Percentiles rank a stretch among this genome's conserved stretches.
phyloP scores from a whole-genome alignment of 176 grass and related monocot genomes.

The Musa troglodytarum region DNA sequence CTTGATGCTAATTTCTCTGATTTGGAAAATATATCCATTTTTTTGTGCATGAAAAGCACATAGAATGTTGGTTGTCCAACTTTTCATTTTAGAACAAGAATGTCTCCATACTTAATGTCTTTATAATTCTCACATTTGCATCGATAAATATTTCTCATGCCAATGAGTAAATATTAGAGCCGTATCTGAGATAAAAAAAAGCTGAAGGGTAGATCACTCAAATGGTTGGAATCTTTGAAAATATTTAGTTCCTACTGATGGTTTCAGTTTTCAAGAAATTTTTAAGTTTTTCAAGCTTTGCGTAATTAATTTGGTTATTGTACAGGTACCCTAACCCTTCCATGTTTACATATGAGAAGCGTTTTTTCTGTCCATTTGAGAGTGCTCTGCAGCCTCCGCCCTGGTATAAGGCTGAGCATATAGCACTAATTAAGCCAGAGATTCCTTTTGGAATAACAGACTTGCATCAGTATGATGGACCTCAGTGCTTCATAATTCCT shows the following conservation, averaged over 20 bases:
- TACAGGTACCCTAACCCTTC: constrained; percentile 92
- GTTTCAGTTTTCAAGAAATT: not conserved
- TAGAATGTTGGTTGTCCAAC: too few species aligned
- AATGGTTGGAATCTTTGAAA: not conserved
- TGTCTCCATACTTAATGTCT: not conserved
- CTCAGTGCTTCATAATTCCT: constrained; percentile 92
- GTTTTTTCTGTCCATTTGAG: constrained; percentile 91
- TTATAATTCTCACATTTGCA: too few species aligned
- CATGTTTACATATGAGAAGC: constrained; percentile 76
- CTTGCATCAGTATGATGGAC: constrained; percentile 54
- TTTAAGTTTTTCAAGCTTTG: not conserved
- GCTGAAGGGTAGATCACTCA: not conserved
- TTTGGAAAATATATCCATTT: too few species aligned
- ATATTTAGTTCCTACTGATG: not conserved
- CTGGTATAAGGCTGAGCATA: constrained; percentile 20
- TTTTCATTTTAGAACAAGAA: not conserved
- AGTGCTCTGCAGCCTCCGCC: constrained; percentile 27
- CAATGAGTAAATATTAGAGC: not conserved
- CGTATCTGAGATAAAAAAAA: not conserved
- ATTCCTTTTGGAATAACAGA: constrained; percentile 31
- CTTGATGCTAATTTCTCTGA: too few species aligned
- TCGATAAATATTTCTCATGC: not conserved
- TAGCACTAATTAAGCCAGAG: constrained; percentile 22
- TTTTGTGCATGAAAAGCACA: too few species aligned
- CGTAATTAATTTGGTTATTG: constrained; percentile 9